These are phyloP conservation scores for Nicotiana noctiflora DNA, from an alignment of 257 asterid species.

Conservation along the genomic window DNA sequence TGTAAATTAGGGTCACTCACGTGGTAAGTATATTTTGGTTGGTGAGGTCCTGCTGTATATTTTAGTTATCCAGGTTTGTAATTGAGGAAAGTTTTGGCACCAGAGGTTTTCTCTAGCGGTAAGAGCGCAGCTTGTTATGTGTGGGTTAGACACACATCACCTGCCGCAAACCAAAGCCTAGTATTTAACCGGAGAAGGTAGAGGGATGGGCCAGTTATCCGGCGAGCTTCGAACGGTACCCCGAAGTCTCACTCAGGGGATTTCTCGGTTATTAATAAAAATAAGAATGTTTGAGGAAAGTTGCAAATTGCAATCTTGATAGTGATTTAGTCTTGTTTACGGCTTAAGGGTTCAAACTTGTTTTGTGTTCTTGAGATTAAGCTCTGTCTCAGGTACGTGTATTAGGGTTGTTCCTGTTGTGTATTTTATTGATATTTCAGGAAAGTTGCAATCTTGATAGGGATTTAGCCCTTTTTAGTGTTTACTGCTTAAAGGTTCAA, in stretches of 20 bases:
- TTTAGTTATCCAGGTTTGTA: not conserved
- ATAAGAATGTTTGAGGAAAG: not conserved
- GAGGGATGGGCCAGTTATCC: too few species aligned
- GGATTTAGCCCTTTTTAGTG: not conserved
- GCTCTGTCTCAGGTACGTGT: not conserved
- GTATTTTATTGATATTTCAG: not conserved
- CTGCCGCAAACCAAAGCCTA: too few species aligned
- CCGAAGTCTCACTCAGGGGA: too few species aligned
- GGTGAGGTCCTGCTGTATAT: not conserved
- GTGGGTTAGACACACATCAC: too few species aligned
- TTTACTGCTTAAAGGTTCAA: not conserved
- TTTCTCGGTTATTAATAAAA: too few species aligned
- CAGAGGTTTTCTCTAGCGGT: too few species aligned
- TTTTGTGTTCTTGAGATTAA: not conserved
- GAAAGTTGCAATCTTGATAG: not conserved
- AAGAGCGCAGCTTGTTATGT: too few species aligned
- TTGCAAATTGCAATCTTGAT: not conserved
- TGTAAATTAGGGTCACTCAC: too few species aligned
- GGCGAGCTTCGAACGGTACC: too few species aligned
- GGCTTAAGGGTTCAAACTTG: not conserved
- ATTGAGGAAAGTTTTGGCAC: not conserved
- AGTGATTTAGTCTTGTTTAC: not conserved
- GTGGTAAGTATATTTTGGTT: not conserved
- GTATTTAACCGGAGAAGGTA: too few species aligned
- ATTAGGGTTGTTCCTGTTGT: not conserved